Evolutionary conservation across 2,329 filamentous ascomycete species (phyloP).

Genomic region (Sphaerulina musiva): DNA sequence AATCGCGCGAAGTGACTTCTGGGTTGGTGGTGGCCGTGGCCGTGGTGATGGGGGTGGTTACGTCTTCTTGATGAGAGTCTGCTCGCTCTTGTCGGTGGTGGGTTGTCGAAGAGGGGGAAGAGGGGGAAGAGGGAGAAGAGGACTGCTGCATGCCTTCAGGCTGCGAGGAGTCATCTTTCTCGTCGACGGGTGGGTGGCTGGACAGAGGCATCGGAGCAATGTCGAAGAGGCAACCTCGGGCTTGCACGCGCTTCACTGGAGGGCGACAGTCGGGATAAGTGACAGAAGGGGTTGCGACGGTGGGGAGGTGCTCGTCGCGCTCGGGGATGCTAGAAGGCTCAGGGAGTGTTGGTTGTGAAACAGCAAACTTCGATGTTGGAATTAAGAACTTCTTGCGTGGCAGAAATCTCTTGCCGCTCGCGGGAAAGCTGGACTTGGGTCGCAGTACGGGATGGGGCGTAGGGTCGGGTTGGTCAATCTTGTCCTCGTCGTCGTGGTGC

Average conservation of each 20-base stretch:
- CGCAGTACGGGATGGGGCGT: not conserved
- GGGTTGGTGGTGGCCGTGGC: too few relatives aligned
- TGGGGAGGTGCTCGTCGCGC: not conserved
- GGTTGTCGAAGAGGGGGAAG: too few relatives aligned
- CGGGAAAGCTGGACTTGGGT: not conserved
- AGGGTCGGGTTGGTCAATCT: not conserved
- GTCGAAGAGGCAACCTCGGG: conserved; percentile 4
- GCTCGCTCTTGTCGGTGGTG: conserved; percentile 5
- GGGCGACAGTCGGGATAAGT: not conserved
- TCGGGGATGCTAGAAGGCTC: conserved; percentile 1
- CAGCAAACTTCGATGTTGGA: not conserved
- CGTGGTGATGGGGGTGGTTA: not conserved
- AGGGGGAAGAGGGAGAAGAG: too few relatives aligned
- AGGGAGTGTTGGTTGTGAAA: not conserved
- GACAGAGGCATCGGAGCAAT: not conserved
- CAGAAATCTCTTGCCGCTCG: not conserved
- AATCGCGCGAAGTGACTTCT: conserved; percentile 1
- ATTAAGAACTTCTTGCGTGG: not conserved
- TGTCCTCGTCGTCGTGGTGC: not conserved
- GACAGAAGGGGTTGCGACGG: not conserved
- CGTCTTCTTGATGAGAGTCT: conserved; percentile 10
- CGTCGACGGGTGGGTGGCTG: not conserved
- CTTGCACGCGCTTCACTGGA: not conserved
- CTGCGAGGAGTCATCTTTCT: not conserved
- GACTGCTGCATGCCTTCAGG: not conserved